Conservation (phyloP, 2,329 filamentous ascomycete genomes). For the Plectosphaerella sp. region DNA sequence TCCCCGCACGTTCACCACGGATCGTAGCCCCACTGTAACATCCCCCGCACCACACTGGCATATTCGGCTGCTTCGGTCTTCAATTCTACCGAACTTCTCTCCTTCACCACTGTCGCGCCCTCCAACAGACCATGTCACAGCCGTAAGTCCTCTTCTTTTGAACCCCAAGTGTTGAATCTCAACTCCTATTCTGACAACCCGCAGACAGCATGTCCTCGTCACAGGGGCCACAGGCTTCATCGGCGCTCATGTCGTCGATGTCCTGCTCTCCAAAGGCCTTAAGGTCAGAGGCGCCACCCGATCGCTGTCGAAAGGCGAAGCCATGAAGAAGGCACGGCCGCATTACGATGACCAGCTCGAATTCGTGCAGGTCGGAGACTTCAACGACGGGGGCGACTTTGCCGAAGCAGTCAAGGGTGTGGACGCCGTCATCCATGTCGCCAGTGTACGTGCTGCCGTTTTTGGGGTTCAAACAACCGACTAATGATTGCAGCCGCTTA, state of each 20-base stretch:
- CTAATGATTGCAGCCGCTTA: slow-evolving; percentile 29
- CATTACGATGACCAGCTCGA: slow-evolving; percentile 29
- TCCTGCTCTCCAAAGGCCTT: slow-evolving; percentile 21
- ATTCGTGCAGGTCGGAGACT: slow-evolving; percentile 37
- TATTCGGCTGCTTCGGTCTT: too few species aligned
- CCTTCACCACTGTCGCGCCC: too few species aligned
- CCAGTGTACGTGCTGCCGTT: slow-evolving; percentile 28
- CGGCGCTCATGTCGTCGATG: slow-evolving; percentile 23
- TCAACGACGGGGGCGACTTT: slow-evolving; percentile 30
- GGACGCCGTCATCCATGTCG: slow-evolving; percentile 38
- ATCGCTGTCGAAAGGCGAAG: slow-evolving; percentile 21
- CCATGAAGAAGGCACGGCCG: slow-evolving; percentile 30
- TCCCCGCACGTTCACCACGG: too few species aligned
- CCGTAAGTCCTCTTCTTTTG: too few species aligned
- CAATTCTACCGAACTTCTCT: too few species aligned
- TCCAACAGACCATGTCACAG: too few species aligned
- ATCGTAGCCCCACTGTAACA: too few species aligned
- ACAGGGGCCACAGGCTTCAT: slow-evolving; percentile 18
- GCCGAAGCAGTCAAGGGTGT: slow-evolving; percentile 32
- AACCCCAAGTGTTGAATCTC: too few species aligned
- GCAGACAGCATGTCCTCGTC: not conserved
- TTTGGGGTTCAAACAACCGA: not conserved
- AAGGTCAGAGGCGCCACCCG: slow-evolving; percentile 24
- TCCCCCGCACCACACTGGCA: too few species aligned
- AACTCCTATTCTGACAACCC: too few species aligned